A percentile compares a stretch with the other conserved stretches of the same genome.
Conservation (phyloP, 805 yeast species). For the Candida coleopterorum region DNA sequence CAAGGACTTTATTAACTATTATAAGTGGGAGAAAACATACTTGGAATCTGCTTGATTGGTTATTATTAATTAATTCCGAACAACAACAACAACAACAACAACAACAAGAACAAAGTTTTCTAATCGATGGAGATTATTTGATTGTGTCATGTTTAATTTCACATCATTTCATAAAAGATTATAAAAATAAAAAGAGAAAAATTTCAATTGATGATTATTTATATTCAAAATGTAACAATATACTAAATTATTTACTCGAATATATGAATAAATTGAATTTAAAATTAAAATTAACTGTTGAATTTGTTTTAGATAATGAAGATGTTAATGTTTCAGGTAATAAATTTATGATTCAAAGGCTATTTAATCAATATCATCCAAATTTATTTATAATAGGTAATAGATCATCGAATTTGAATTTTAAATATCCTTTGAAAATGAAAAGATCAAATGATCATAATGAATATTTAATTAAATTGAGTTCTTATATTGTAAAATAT, state of each 20-base stretch:
- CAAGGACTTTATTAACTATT: conserved; percentile 32
- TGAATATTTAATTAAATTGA: conserved; percentile 31
- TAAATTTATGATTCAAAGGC: conserved; percentile 32
- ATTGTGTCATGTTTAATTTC: conserved; percentile 35
- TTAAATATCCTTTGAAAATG: conserved; percentile 35
- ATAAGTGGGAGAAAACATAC: conserved; percentile 39
- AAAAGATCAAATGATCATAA: conserved; percentile 13
- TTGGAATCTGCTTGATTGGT: conserved; percentile 41
- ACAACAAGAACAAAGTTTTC: conserved; percentile 13
- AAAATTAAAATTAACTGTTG: conserved; percentile 35
- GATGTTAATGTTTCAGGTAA: conserved; percentile 20
- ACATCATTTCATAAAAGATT: conserved; percentile 10
- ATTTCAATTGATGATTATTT: conserved; percentile 15
- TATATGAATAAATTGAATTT: conserved; percentile 13
- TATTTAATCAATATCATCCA: conserved; percentile 39
- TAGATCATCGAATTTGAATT: conserved; percentile 36
- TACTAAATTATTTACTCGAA: conserved; percentile 20
- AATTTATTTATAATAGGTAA: conserved; percentile 34
- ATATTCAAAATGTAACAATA: conserved; percentile 20
- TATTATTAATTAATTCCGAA: conserved; percentile 18
- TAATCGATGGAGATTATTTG: conserved; percentile 35
- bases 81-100: conserved; percentile 4
- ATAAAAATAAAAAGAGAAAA: conserved; percentile 8
- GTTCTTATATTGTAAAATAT: conserved; percentile 35
- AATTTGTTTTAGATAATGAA: conserved; percentile 25